These are phyloP conservation scores for Ascochyta koolunga DNA, from an alignment of 2,329 filamentous ascomycete species.

Conservation along the genomic window DNA sequence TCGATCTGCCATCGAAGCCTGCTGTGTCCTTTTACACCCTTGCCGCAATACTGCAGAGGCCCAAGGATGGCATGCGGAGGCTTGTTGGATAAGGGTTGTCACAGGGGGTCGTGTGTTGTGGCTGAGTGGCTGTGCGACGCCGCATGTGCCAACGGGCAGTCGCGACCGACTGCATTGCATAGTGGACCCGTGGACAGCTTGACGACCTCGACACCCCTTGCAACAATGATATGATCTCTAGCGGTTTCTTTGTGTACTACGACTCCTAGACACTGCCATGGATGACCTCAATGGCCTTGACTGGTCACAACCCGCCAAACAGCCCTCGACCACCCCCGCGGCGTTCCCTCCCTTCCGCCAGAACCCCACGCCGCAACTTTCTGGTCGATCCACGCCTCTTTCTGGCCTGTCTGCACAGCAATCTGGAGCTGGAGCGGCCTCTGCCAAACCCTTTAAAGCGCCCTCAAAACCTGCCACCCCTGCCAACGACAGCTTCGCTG, in stretches of 20 bases:
- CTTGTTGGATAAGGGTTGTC: neutral
- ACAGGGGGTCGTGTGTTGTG: slow-evolving; percentile 3
- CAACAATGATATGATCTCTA: slow-evolving; percentile 32
- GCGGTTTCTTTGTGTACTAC: slow-evolving; percentile 10
- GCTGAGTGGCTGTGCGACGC: slow-evolving; percentile 14
- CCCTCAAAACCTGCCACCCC: slow-evolving; percentile 59
- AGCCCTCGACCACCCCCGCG: slow-evolving; percentile 35
- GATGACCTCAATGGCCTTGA: slow-evolving; percentile 58
- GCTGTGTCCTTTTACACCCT: neutral
- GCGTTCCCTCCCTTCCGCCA: slow-evolving; percentile 45
- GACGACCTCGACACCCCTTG: slow-evolving; percentile 7
- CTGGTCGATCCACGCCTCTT: slow-evolving; percentile 48
- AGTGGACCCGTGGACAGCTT: slow-evolving; percentile 2
- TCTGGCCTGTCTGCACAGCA: slow-evolving; percentile 47
- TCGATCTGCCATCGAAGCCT: neutral
- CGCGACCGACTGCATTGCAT: slow-evolving; percentile 6
- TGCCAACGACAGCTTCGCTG: slow-evolving; percentile 75
- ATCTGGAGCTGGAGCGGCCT: slow-evolving; percentile 42
- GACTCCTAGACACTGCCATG: slow-evolving; percentile 42
- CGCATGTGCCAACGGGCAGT: slow-evolving; percentile 9
- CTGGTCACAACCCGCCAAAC: slow-evolving; percentile 49
- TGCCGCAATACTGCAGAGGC: neutral
- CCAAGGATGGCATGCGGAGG: neutral
- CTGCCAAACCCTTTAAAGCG: slow-evolving; percentile 52
- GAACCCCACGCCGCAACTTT: slow-evolving; percentile 48